Base-by-base conservation (phyloP, 2,329 filamentous ascomycete species). In the Boeremia exigua region DNA sequence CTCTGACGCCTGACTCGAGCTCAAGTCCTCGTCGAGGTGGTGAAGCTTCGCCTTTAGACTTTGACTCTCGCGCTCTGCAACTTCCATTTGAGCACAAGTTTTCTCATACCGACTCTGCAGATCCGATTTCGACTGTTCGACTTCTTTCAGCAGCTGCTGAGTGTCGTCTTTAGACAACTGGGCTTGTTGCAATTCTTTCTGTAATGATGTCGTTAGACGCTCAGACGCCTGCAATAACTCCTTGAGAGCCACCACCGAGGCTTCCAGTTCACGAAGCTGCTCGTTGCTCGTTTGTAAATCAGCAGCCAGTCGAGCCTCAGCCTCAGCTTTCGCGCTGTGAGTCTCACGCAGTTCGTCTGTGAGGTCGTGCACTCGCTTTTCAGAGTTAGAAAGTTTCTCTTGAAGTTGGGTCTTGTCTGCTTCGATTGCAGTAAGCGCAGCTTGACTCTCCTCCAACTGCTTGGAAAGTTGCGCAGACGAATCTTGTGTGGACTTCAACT, bases 371-470 rank as follows among this genome's bases (percentile, higher is more conserved):
- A 54, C 64, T 39, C 57, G 63, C 27, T 56, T 40, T 47, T 71
- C 60, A 8, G 68, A 71, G 3, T 30, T 25, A 9, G 62, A 55
- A 3, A 74, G 54, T 34, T 67, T 63, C 7, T 61, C 43, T 28
- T 70, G 44, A 4, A 71, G 47, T 2, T 64, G 58, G 6, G 28
- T 38, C 38, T 62, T 63, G 2, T 66, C 65, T 36, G 56, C 53
- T 40, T 70, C 63, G 30, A 72, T 49, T 3, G 57, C 52, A 9
- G 48, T 49, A n/a, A 76, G 65, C 45, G 69, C 65, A 14, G 48
- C 54, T 5, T 65, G 61, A 30, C 54, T 67, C 25, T 49, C 50
- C 10, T 67, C 55, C 28, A 73, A 28, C 6, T 68, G 60, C 30
- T 62, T 53, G 14, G 63, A 60, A 2, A 75, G 48, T 15, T 53